These are phyloP conservation scores for Tylopilus sp. DNA, from an alignment of 768 basidiomycete species.

Conservation along the genomic window DNA sequence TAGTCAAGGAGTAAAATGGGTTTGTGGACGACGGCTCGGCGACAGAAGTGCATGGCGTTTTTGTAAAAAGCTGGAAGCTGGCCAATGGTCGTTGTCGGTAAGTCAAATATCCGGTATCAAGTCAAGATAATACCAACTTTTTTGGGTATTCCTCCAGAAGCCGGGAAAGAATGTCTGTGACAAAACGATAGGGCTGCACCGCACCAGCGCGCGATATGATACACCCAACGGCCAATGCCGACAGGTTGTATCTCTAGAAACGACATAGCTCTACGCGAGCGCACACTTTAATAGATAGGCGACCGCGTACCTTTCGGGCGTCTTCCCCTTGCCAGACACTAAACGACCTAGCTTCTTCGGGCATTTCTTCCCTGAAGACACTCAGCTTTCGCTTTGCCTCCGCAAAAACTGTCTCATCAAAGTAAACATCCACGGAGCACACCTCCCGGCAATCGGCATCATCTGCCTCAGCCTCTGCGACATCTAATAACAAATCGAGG, in stretches of 20 bases:
- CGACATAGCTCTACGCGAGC: neutral
- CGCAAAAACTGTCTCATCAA: constrained; percentile 28
- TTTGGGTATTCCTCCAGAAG: constrained; percentile 49
- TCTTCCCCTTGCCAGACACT: constrained; percentile 30
- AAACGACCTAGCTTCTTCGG: constrained; percentile 39
- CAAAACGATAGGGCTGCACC: constrained; percentile 66
- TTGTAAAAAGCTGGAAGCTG: constrained; percentile 43
- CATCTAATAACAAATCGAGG: constrained; percentile 27
- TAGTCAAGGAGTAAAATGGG: constrained; percentile 39
- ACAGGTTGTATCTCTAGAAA: constrained; percentile 48
- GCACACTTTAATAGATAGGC: neutral
- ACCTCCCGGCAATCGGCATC: constrained; percentile 31
- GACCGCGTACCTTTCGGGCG: constrained; percentile 33
- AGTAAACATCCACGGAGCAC: constrained; percentile 35
- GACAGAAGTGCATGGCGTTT: constrained; percentile 40
- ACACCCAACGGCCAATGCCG: constrained; percentile 44
- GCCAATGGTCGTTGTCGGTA: neutral
- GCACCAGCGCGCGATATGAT: constrained; percentile 57
- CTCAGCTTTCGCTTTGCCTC: constrained; percentile 43
- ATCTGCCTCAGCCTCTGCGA: constrained; percentile 30
- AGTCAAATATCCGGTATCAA: constrained; percentile 2
- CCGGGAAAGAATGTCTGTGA: constrained; percentile 55
- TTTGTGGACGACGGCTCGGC: constrained; percentile 19
- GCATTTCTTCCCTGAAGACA: constrained; percentile 48
- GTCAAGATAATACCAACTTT: constrained; percentile 20